These are phyloP conservation scores for Penicillium tannophilum DNA, from an alignment of 495 filamentous ascomycete species.

Conservation along the genomic window DNA sequence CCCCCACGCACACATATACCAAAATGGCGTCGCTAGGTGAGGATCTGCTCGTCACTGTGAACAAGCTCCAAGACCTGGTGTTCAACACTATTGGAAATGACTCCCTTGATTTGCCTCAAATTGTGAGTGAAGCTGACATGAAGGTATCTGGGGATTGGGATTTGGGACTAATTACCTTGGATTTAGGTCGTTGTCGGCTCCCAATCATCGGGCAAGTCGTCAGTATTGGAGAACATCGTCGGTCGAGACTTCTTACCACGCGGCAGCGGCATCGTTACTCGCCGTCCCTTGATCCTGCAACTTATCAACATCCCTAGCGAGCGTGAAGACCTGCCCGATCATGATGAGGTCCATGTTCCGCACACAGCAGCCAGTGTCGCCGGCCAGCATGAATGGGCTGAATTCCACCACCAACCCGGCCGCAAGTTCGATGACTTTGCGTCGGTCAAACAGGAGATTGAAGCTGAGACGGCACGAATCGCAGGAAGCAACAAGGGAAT, in stretches of 20 bases:
- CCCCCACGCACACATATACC: neutral
- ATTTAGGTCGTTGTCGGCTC: constrained; percentile 94
- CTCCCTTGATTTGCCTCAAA: constrained; percentile 95
- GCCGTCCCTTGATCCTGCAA: constrained; percentile 91
- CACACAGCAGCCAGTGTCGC: constrained; percentile 71
- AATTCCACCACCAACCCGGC: constrained; percentile 92
- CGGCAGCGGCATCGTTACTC: constrained; percentile 94
- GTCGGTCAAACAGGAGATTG: constrained; percentile 94
- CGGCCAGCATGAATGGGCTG: constrained; percentile 85
- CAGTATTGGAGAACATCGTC: constrained; percentile 98
- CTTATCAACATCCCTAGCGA: constrained; percentile 96
- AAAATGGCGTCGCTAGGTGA: constrained; percentile 79
- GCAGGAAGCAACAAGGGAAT: constrained; percentile 99
- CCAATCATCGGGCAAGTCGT: constrained; percentile 99
- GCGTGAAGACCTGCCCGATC: constrained; percentile 64
- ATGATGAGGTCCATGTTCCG: constrained; percentile 64
- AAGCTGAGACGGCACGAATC: constrained; percentile 92
- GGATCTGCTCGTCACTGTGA: constrained; percentile 88
- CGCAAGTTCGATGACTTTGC: constrained; percentile 89
- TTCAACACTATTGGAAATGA: constrained; percentile 99
- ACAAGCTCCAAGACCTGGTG: constrained; percentile 96
- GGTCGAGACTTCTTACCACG: constrained; percentile 95
- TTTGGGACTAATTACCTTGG: constrained; percentile 11
- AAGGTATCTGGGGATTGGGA: neutral
- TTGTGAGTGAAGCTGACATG: constrained; percentile 62